Base-by-base conservation (phyloP, 1,284 basidiomycete species). In the Sanghuangporus weigelae region DNA sequence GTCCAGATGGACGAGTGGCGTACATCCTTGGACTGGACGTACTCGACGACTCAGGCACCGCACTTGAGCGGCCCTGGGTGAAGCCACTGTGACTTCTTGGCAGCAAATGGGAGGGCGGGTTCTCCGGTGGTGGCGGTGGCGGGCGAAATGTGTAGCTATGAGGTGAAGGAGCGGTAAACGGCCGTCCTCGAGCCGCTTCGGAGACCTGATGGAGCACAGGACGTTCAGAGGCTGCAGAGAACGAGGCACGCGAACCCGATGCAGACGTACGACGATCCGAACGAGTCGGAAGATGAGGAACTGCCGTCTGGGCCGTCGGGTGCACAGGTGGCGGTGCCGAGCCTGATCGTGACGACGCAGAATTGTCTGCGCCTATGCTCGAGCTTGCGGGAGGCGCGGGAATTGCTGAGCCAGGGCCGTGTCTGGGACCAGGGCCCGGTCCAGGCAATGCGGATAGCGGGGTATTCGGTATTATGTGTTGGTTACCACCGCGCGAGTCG, bases 221-320 rank as follows among this genome's bases (percentile, higher is more conserved):
- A 26, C 57, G 57, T 59, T 59, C 57, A 59, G 57, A 46, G 44
- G 46, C 16, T 35, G 23, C 44, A 59, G 42, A 16, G 49, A 50
- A 59, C 31, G 57, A 59, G 57, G 57, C 57, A 59, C 35, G 44
- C 57, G 31, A 57, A 57, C 16, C 48, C 48, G 55, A 42, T 38
- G 55, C 44, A 49, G 36, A 59, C 57, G 57, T 59, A 59, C 57
- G 57, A 48, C 57, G 57, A 48, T 59, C 57, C 39, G 44, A 26
- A 35, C 49, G 44, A 42, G 36, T 23, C 53, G 53, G 53, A 54
- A 35, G 53, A 54, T 54, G 53, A 54, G 57, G 35, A 59, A n/a
- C 35, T n/a, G 44, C 44, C 35, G 57, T 35, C 14, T 59, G 48
- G n/a, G 57, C 23, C 16, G 57, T 46, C n/a, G 23, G 23, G 14